Base-by-base conservation (phyloP, 2,329 filamentous ascomycete genomes). In the Diaporthe destruens region DNA sequence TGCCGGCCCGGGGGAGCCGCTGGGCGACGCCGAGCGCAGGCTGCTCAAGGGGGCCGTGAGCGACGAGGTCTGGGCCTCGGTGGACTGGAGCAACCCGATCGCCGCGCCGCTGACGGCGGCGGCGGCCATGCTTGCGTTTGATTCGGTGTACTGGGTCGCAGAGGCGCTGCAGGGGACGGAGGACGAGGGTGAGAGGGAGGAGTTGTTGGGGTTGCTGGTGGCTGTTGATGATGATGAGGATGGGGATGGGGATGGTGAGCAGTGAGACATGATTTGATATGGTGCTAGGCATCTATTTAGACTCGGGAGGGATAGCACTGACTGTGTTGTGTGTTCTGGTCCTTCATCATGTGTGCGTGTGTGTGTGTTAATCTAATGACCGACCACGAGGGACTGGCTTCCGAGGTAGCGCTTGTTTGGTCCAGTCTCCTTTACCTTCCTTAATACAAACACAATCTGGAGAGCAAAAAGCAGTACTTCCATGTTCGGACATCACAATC, bases 71-170 rank as follows among this genome's bases (percentile, higher is more conserved):
- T 67, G 68, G 36, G 36, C 47, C 12, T 23, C 3, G 11, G 39
- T 34, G n/a, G 44, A 69, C 55, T 68, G 71, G 39, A 49, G 23
- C 3, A 59, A 55, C 68, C 68, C 68, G 32, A 23, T 71, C 5
- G 7, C 32, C 2, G 56, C 32, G 23, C n/a, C 56, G 1, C 14
- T 69, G 34, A 61, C 42, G 7, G 63, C 57, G 18, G 36, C 55
- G 5, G 12, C 9, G 34, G 66, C 63, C 9, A 69, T 72, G 71
- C 14, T 56, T 2, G 44, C 56, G 44, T 72, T 69, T 42, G 32
- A 69, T 12, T 54, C 34, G 23, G 6, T 72, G 8, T 44, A 57
- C 32, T 53, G 23, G 14, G 54, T 57, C 6, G 44, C 63, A 7
- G 71, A 61, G 71, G 16, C 16, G 12, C 61, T 44, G 23, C 25